Conservation (phyloP, 129 eudicot species). For the Glebionis coronaria region DNA sequence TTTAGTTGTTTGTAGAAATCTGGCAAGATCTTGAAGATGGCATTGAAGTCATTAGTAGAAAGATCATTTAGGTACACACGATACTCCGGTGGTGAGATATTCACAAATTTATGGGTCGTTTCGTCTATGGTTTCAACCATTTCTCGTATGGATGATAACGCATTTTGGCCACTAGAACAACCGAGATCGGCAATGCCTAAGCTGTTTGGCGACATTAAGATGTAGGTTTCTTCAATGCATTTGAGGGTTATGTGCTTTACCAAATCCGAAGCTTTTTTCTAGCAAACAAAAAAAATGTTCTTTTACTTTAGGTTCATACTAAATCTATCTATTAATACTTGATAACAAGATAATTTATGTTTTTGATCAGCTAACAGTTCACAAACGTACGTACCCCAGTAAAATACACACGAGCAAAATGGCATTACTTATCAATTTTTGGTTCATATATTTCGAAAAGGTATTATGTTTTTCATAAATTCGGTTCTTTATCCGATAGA, state of each 20-base stretch:
- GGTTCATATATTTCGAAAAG: no score
- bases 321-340: no score
- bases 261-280: slow-evolving; percentile 80
- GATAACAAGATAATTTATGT: no score
- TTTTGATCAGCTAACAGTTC: no score
- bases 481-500: no score
- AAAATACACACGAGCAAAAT: no score
- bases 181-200: slow-evolving; percentile 90
- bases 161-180: slow-evolving; percentile 78
- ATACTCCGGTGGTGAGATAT: slow-evolving; percentile 50
- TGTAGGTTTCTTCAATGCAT: slow-evolving; percentile 52
- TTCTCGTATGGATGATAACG: slow-evolving; percentile 61
- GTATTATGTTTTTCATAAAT: no score
- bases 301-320: neutral
- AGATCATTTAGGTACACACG: slow-evolving; percentile 78
- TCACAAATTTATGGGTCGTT: slow-evolving; percentile 21
- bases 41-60: slow-evolving; percentile 86
- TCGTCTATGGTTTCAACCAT: slow-evolving; percentile 50
- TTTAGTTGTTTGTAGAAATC: slow-evolving; percentile 46
- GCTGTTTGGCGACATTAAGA: slow-evolving; percentile 52
- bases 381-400: no score
- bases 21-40: slow-evolving; percentile 69
- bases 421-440: no score
- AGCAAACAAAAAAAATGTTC: neutral
- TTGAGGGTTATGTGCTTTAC: slow-evolving; percentile 72